phyloP scores from a whole-genome alignment of 768 basidiomycete species.

The Stropharia rugosoannulata region DNA sequence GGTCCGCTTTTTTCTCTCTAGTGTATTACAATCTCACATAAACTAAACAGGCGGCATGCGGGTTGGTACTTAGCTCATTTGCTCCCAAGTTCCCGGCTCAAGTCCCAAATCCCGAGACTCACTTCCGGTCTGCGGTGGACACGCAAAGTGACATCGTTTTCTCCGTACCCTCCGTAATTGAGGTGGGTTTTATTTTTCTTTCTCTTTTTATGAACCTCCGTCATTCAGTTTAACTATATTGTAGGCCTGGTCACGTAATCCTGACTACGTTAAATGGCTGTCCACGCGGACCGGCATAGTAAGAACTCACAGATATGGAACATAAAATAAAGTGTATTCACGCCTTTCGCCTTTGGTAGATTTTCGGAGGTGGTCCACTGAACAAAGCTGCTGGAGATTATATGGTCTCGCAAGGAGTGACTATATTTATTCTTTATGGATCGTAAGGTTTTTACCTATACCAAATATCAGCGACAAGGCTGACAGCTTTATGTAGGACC shows the following conservation, averaged over 20 bases:
- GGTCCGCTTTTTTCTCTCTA: not conserved
- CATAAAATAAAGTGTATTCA: not conserved
- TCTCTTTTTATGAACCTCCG: too few species aligned
- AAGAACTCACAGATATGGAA: not conserved
- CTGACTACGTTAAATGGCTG: constrained; percentile 8
- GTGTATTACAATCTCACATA: too few species aligned
- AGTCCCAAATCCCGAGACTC: too few species aligned
- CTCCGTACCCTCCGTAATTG: constrained; percentile 3
- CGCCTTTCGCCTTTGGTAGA: not conserved
- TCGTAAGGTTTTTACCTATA: not conserved
- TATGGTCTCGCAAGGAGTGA: constrained; percentile 7
- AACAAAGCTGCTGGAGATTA: constrained; percentile 9
- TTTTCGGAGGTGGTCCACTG: constrained; percentile 11
- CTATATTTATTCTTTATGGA: constrained; percentile 7
- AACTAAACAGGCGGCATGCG: not conserved
- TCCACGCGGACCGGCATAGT: constrained; percentile 6
- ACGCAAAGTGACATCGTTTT: too few species aligned
- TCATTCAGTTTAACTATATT: too few species aligned
- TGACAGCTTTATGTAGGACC: not conserved
- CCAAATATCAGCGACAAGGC: too few species aligned
- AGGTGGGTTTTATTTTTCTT: not conserved
- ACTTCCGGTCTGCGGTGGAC: too few species aligned
- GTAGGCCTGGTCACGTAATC: constrained; percentile 9
- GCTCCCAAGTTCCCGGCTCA: too few species aligned
- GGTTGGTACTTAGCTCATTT: not conserved